phyloP scores from a whole-genome alignment of 2,329 filamentous ascomycete genomes.

The Phyllachora maydis region DNA sequence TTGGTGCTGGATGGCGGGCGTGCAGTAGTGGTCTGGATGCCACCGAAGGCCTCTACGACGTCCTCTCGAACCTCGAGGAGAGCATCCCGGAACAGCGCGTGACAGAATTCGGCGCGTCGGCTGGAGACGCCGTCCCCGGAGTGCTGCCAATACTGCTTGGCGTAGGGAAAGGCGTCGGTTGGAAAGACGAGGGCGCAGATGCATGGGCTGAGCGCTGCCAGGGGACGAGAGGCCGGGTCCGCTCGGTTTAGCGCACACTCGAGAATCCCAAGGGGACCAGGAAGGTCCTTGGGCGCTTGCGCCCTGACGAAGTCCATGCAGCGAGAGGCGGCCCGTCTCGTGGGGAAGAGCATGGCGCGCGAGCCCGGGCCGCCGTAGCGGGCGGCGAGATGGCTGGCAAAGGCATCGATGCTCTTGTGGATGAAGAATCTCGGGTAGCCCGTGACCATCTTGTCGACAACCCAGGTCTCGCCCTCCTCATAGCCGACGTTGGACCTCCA shows the following conservation, averaged over 20 bases:
- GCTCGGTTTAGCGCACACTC: slow-evolving; percentile 42
- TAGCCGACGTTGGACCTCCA: slow-evolving; percentile 86
- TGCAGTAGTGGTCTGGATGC: slow-evolving; percentile 10
- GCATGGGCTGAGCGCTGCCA: slow-evolving; percentile 33
- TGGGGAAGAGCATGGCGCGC: slow-evolving; percentile 70
- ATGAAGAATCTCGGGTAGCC: slow-evolving; percentile 96
- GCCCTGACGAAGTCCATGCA: slow-evolving; percentile 54
- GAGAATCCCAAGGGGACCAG: slow-evolving; percentile 28
- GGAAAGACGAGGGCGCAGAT: slow-evolving; percentile 56
- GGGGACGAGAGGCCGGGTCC: slow-evolving; percentile 25
- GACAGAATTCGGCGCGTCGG: slow-evolving; percentile 76
- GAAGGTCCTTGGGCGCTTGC: slow-evolving; percentile 29
- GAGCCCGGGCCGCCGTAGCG: slow-evolving; percentile 40
- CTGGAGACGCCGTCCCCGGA: slow-evolving; percentile 85
- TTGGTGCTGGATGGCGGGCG: slow-evolving; percentile 12
- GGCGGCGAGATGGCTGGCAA: slow-evolving; percentile 46
- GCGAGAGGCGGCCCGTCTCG: slow-evolving; percentile 42
- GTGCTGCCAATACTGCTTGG: slow-evolving; percentile 97
- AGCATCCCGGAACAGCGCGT: slow-evolving; percentile 51
- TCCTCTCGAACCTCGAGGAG: no score
- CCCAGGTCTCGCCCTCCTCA: slow-evolving; percentile 78
- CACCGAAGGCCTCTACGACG: slow-evolving; percentile 43
- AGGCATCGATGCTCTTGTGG: slow-evolving; percentile 58
- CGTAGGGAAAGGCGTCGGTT: slow-evolving; percentile 41
- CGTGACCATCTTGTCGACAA: slow-evolving; percentile 66